Evolutionary conservation across 225 moss, liverwort and hornwort species (phyloP).

Genomic region (Marchantia paleacea): DNA sequence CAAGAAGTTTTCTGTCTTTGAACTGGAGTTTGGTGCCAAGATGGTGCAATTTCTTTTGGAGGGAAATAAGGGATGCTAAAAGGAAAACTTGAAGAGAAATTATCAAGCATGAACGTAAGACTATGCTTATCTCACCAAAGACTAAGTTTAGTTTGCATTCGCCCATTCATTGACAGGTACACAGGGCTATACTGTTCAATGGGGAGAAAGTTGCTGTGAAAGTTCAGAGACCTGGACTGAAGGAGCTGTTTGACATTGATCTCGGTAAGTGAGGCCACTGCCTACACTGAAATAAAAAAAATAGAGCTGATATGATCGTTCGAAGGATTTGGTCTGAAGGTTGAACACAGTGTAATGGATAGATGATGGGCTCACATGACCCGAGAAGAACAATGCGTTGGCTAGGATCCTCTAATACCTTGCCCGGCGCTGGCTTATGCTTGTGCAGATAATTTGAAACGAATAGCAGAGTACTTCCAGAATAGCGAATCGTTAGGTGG

Average conservation of each 20-base stretch:
- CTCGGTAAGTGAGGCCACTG: constrained; percentile 48
- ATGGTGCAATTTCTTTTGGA: too few relatives aligned
- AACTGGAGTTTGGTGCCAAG: too few relatives aligned
- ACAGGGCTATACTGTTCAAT: constrained; percentile 81
- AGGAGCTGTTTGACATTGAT: constrained; percentile 92
- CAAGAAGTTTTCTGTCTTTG: too few relatives aligned
- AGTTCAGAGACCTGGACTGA: constrained; percentile 94
- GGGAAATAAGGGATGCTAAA: too few relatives aligned
- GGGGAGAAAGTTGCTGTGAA: constrained; percentile 94
- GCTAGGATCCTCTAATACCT: not conserved
- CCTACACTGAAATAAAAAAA: not conserved
- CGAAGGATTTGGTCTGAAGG: not conserved
- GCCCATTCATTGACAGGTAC: constrained; percentile 51
- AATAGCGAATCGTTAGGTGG: constrained; percentile 89
- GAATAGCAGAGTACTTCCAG: constrained; percentile 92
- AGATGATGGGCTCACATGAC: not conserved
- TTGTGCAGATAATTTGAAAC: constrained; percentile 81
- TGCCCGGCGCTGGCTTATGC: not conserved
- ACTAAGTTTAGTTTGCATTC: too few relatives aligned
- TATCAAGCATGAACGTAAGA: too few relatives aligned
- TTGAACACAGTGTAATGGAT: not conserved
- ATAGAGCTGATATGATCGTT: not conserved
- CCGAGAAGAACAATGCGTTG: not conserved
- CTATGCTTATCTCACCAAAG: too few relatives aligned
- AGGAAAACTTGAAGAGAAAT: too few relatives aligned